Evolutionary conservation across 148 eudicot species (phyloP), one percentile per base, ranked within the genome.

Genomic region (Nyssa sinensis): DNA sequence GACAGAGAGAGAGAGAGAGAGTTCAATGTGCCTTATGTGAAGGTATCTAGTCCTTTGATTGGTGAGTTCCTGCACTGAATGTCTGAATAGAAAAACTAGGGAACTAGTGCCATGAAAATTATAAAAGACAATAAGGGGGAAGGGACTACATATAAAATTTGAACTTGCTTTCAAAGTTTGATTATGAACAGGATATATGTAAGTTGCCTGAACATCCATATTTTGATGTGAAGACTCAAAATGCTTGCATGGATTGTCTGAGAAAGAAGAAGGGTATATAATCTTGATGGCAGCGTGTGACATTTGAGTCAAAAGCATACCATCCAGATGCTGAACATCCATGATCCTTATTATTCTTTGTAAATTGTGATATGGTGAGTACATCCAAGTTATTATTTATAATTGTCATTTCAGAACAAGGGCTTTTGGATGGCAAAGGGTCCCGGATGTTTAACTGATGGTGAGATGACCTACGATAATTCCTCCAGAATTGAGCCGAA

Each of bases 401-500:
- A 30, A 30, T 58, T 37, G 75, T 84, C 84, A 77, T 87, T 81
- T 47, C 90, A 89, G 85, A 85, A 81, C 66, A 86, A 85, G 77
- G 85, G 81, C 75, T 79, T 88, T 68, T 91, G 90, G 88, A 66
- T 83, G 75, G 66, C 80, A 49, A 86, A 84, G 60, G 89, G 84
- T 73, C 77, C 83, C 72, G 90, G 81, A 30, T 79, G 85, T 63
- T 72, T 85, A 73, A 55, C 82, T 66, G 84, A 89, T 74, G 84
- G 84, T 72, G 93, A 89, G 75, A 76, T 88, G 80, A 59, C 79
- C 34, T 82, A 78, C 77, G 89, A 78, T 55, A 86, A 70, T 75
- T 74, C 86, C 64, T 74, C 88, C 44, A 87, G 86, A 81, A 67
- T 82, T 12, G 89, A 91, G 73, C 85, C 87, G 11, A 93, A 91